Evolutionary conservation across 2,329 filamentous ascomycete genomes (phyloP).

Genomic region (Sporothrix variecibatus): DNA sequence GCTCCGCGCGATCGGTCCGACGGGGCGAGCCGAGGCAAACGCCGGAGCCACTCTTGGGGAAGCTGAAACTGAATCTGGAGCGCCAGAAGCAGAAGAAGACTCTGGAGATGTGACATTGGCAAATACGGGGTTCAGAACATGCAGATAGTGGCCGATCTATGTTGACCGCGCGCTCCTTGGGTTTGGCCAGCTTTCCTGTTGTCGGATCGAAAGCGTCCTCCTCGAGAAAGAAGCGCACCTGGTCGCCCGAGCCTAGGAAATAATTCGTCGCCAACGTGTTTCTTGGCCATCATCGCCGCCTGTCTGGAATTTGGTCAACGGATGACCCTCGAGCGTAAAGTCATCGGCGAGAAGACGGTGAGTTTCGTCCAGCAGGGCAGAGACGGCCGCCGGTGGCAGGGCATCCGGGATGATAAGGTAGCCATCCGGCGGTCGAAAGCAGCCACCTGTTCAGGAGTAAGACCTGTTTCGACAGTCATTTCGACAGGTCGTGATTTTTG

Average conservation of each 20-base stretch:
- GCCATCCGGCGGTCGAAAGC: slow-evolving; percentile 79
- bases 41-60: slow-evolving; percentile 36
- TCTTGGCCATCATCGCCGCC: slow-evolving; percentile 61
- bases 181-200: slow-evolving; percentile 66
- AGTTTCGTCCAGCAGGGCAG: slow-evolving; percentile 72
- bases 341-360: slow-evolving; percentile 65
- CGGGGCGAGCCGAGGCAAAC: slow-evolving; percentile 42
- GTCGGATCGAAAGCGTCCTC: slow-evolving; percentile 77
- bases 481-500: neutral
- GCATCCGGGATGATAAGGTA: slow-evolving; percentile 86
- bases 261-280: slow-evolving; percentile 91
- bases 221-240: slow-evolving; percentile 96
- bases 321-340: slow-evolving; percentile 81
- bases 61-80: slow-evolving; percentile 53
- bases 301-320: slow-evolving; percentile 91
- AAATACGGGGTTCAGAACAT: slow-evolving; percentile 69
- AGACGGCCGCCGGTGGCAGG: slow-evolving; percentile 65
- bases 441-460: slow-evolving; percentile 70
- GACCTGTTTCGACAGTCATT: slow-evolving; percentile 46
- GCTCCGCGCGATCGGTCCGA: slow-evolving; percentile 64
- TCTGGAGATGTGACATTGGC: slow-evolving; percentile 48
- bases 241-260: slow-evolving; percentile 87
- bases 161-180: slow-evolving; percentile 85
- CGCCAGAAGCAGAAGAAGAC: slow-evolving; percentile 40
- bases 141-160: slow-evolving; percentile 81